Evolutionary conservation across 2,329 filamentous ascomycete genomes (phyloP), one percentile per base, ranked within the genome.

Genomic region (Alternaria brassicicola): DNA sequence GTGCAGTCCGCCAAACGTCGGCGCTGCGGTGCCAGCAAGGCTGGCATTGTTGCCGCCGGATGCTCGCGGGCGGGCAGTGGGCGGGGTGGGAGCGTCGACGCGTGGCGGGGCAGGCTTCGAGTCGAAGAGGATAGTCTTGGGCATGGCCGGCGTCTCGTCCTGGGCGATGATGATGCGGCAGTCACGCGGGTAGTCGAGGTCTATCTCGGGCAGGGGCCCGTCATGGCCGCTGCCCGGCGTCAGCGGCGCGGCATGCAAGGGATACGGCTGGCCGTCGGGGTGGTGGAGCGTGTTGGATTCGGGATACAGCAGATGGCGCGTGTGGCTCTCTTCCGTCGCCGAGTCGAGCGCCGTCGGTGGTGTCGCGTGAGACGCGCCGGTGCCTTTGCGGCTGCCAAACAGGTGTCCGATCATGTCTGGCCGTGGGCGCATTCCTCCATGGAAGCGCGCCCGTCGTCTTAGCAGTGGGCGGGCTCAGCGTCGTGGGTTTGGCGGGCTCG

Each of bases 81-180:
- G 57, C 52, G 64, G 63, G 6, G 70, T 62, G 9, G 71, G 70
- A 31, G 75, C 71, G 12, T 75, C 74, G 55, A 67, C 55, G 58
- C 73, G 71, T 12, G 70, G 64, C 30, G 69, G 67, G 63, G 64
- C 65, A 2, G 75, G 75, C 63, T 79, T 78, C 13, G 78, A 80
- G 65, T 80, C 78, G 68, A 78, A 80, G 36, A 80, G 71, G 36
- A 79, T 69, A 15, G 74, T 71, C 65, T 74, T 73, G 56, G 73
- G 69, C 61, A 70, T 71, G 43, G 71, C 57, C 19, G 68, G 69
- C 21, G 71, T 72, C 60, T 79, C 78, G 62, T 79, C 77, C 63
- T 80, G 78, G 50, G 78, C 78, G 33, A 80, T 77, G 61, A 80
- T 76, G 59, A 80, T 77, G 55, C 78, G 68, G 55, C 78, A 75